These are phyloP conservation scores for Myxozyma kluyveri DNA, from an alignment of 805 yeast species.

Conservation along the genomic window DNA sequence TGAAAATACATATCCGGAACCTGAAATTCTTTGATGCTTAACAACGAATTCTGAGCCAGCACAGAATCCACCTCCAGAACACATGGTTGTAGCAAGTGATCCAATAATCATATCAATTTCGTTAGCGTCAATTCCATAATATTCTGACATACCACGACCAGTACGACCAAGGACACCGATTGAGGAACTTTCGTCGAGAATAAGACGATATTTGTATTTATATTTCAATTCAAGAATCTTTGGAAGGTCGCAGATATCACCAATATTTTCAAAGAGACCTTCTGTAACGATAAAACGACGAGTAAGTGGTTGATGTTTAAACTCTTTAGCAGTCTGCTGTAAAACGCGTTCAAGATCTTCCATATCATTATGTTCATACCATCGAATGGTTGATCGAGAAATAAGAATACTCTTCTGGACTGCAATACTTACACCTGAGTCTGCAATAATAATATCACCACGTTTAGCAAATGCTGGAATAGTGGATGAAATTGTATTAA, in stretches of 20 bases:
- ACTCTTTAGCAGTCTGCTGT: constrained; percentile 39
- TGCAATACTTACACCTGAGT: constrained; percentile 68
- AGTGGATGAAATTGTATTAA: constrained; percentile 80
- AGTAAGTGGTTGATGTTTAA: constrained; percentile 68
- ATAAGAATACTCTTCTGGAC: constrained; percentile 85
- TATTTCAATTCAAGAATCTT: constrained; percentile 62
- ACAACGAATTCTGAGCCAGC: constrained; percentile 81
- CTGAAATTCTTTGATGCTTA: constrained; percentile 86
- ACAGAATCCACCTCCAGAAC: constrained; percentile 90
- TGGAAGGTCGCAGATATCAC: constrained; percentile 69
- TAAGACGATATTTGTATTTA: constrained; percentile 78
- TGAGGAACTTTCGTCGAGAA: constrained; percentile 83
- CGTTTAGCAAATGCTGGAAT: constrained; percentile 91
- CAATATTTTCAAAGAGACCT: constrained; percentile 77
- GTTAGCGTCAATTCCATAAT: constrained; percentile 59
- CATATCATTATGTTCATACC: constrained; percentile 81
- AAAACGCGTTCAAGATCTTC: constrained; percentile 72
- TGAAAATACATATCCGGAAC: constrained; percentile 86
- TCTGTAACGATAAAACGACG: constrained; percentile 91
- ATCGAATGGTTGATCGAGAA: constrained; percentile 74
- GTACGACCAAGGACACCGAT: constrained; percentile 80
- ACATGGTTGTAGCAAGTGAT: constrained; percentile 75
- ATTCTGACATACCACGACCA: constrained; percentile 85
- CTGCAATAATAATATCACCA: constrained; percentile 90
- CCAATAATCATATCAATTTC: constrained; percentile 86